Evolutionary conservation across 2,329 filamentous ascomycete species (phyloP).

Genomic region (Raffaelea albimanens): DNA sequence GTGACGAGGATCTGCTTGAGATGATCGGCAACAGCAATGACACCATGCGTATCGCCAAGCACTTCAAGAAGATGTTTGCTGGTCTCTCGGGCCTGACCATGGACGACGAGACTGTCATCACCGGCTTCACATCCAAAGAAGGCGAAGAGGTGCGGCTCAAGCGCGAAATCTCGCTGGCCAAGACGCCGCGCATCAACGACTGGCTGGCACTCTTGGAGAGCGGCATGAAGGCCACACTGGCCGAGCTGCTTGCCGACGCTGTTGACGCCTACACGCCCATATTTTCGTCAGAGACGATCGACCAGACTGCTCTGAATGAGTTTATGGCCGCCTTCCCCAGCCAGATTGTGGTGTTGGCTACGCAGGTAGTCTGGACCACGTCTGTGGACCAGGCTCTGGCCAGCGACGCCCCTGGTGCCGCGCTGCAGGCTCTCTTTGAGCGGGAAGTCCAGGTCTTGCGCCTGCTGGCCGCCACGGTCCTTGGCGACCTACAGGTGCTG

Average conservation of each 20-base stretch:
- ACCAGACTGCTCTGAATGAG: conserved; percentile 59
- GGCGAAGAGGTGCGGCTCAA: conserved; percentile 81
- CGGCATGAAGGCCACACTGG: conserved; percentile 90
- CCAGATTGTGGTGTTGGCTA: conserved; percentile 90
- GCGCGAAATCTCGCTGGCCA: conserved; percentile 83
- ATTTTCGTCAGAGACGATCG: conserved; percentile 62
- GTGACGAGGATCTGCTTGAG: conserved; percentile 94
- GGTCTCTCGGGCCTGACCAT: conserved; percentile 84
- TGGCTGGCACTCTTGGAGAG: conserved; percentile 91
- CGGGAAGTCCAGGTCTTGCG: conserved; percentile 78
- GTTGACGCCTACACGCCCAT: conserved; percentile 73
- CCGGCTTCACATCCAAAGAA: conserved; percentile 91
- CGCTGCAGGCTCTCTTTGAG: conserved; percentile 62
- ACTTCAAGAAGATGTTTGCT: conserved; percentile 99
- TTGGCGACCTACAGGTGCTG: conserved; percentile 80
- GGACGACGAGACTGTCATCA: conserved; percentile 83
- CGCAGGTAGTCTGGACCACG: conserved; percentile 88
- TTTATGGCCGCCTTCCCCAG: conserved; percentile 82
- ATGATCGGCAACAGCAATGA: conserved; percentile 99
- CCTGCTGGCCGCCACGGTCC: conserved; percentile 76
- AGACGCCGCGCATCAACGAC: conserved; percentile 95
- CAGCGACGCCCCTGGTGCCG: conserved; percentile 45
- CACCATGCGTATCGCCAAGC: conserved; percentile 89
- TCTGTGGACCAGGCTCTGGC: conserved; percentile 70
- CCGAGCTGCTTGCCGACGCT: conserved; percentile 81